These are phyloP conservation scores for Diplodia sapinea DNA, from an alignment of 2,329 filamentous ascomycete genomes.

Conservation along the genomic window DNA sequence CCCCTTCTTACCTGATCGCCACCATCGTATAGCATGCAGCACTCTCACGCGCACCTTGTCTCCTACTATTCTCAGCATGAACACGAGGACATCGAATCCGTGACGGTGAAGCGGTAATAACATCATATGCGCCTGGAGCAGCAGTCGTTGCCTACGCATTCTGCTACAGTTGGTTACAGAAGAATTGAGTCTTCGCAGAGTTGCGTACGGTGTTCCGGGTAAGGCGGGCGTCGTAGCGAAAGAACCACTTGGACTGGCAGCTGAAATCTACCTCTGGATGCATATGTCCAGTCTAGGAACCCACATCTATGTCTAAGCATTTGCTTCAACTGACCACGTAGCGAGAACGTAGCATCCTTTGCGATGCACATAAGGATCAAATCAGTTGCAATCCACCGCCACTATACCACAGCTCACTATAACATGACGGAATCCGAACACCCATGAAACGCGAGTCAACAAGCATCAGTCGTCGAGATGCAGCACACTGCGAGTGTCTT, in stretches of 20 bases:
- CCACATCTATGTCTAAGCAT: too few relatives aligned
- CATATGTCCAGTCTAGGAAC: too few relatives aligned
- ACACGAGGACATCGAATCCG: background rate
- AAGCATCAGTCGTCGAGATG: background rate
- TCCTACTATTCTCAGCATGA: background rate
- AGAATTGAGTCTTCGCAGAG: too few relatives aligned
- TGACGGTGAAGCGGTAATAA: background rate
- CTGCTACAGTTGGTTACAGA: background rate
- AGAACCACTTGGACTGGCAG: too few relatives aligned
- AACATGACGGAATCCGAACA: background rate
- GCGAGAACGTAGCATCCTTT: background rate
- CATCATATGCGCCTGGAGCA: background rate
- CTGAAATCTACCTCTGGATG: too few relatives aligned
- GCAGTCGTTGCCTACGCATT: background rate
- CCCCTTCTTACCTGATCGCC: background rate
- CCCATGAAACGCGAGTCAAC: background rate
- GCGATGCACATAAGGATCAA: background rate
- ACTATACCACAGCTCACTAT: background rate
- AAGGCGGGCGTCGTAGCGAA: too few relatives aligned
- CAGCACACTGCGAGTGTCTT: background rate
- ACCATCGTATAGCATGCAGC: slow-evolving; percentile 1
- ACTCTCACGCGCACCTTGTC: slow-evolving; percentile 1
- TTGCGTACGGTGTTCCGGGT: too few relatives aligned
- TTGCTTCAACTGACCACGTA: too few relatives aligned
- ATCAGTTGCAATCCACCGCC: background rate